phyloP scores from a whole-genome alignment of 2,329 filamentous ascomycete species.

The Colletotrichum falcatum region DNA sequence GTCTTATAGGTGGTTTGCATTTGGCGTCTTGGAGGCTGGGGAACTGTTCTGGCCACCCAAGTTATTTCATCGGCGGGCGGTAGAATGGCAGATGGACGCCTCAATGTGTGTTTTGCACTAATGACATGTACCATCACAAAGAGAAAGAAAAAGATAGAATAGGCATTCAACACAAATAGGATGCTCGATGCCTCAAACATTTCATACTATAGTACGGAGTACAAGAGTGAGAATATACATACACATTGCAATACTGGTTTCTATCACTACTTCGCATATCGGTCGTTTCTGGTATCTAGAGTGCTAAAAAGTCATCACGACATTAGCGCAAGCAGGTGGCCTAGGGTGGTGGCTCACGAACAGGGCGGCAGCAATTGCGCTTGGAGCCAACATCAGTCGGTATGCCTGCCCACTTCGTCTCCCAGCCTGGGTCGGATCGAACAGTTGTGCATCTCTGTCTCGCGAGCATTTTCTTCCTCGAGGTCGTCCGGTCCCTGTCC shows the following conservation, averaged over 20 bases:
- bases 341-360: background rate
- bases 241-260: background rate
- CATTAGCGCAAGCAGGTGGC: background rate
- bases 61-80: constrained; percentile 1
- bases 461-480: background rate
- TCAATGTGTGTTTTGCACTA: constrained; percentile 28
- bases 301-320: background rate
- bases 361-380: too few species aligned
- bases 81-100: constrained; percentile 20
- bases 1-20: constrained; percentile 10
- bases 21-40: constrained; percentile 31
- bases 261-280: background rate
- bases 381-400: background rate
- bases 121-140: constrained; percentile 30
- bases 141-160: constrained; percentile 9
- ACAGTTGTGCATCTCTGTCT: background rate
- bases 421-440: background rate
- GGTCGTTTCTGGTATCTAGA: background rate
- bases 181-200: background rate
- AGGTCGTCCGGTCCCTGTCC: background rate
- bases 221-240: background rate
- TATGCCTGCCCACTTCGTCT: background rate
- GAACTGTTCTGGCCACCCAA: constrained; percentile 9
- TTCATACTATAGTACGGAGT: background rate
- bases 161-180: background rate